These are phyloP conservation scores for Annulohypoxylon nitens DNA, from an alignment of 495 filamentous ascomycete genomes.

Conservation along the genomic window DNA sequence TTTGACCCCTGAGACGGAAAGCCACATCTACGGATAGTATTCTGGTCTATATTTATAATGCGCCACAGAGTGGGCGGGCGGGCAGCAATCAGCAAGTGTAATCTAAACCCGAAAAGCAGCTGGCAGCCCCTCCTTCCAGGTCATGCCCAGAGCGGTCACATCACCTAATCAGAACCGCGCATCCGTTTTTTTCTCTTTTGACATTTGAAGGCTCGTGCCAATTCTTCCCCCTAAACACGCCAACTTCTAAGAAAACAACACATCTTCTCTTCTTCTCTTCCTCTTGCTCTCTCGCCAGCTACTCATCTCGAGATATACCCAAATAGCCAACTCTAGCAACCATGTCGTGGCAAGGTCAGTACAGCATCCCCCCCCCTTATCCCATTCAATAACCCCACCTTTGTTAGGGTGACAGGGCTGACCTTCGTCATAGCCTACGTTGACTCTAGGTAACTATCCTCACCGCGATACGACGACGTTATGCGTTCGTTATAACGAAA, in stretches of 20 bases:
- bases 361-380: conserved; percentile 17
- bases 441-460: conserved; percentile 60
- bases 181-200: conserved; percentile 43
- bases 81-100: conserved; percentile 20
- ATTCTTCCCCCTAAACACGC: conserved; percentile 29
- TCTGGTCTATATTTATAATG: conserved; percentile 30
- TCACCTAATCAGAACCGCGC: conserved; percentile 44
- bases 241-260: conserved; percentile 25
- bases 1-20: conserved; percentile 8
- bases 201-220: conserved; percentile 38
- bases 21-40: neutral
- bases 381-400: conserved; percentile 53
- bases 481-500: neutral
- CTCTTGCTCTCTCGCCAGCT: conserved; percentile 17
- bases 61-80: conserved; percentile 15
- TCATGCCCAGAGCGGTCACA: conserved; percentile 1
- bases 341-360: conserved; percentile 72
- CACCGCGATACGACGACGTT: conserved; percentile 16
- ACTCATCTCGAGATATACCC: conserved; percentile 22
- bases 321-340: conserved; percentile 48
- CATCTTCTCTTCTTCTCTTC: conserved; percentile 15
- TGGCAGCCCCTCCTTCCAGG: conserved; percentile 44
- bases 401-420: conserved; percentile 52
- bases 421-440: conserved; percentile 60
- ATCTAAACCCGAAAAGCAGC: conserved; percentile 36